Evolutionary conservation across 2,329 filamentous ascomycete species (phyloP).

Genomic region (Ceratocystis ficicola): DNA sequence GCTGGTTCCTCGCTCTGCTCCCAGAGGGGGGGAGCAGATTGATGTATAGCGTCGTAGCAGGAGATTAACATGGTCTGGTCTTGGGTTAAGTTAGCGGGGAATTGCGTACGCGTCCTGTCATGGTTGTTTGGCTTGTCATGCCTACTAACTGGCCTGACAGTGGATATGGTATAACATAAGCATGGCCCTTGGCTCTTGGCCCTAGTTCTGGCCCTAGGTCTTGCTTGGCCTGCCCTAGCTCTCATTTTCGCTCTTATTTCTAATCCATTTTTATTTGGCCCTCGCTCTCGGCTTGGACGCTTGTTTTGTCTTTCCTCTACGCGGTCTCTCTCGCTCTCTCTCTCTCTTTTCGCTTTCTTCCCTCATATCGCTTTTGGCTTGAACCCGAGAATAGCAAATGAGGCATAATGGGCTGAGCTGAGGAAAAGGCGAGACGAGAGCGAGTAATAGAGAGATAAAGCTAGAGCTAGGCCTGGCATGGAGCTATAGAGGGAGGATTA

Average conservation of each 20-base stretch:
- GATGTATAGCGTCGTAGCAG: not conserved
- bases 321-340: too few relatives aligned
- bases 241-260: not conserved
- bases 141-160: not conserved
- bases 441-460: too few relatives aligned
- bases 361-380: too few relatives aligned
- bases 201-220: constrained; percentile 5
- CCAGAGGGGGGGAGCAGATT: not conserved
- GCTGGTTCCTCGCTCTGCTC: not conserved
- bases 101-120: constrained; percentile 10
- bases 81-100: not conserved
- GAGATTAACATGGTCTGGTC: not conserved
- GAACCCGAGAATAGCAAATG: too few relatives aligned
- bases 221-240: not conserved
- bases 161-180: not conserved
- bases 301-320: too few relatives aligned
- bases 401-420: too few relatives aligned
- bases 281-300: not conserved
- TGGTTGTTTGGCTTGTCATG: constrained; percentile 4
- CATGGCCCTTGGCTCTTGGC: not conserved
- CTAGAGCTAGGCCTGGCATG: too few relatives aligned
- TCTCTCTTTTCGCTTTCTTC: too few relatives aligned
- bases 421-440: too few relatives aligned
- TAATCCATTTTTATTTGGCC: not conserved
- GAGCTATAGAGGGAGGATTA: too few relatives aligned